A percentile compares a stretch with the other conserved stretches of the same genome.
These are phyloP conservation scores for Bryoerythrophyllum caledonicum DNA, from an alignment of 225 moss, liverwort and hornwort species.

Conservation along the genomic window DNA sequence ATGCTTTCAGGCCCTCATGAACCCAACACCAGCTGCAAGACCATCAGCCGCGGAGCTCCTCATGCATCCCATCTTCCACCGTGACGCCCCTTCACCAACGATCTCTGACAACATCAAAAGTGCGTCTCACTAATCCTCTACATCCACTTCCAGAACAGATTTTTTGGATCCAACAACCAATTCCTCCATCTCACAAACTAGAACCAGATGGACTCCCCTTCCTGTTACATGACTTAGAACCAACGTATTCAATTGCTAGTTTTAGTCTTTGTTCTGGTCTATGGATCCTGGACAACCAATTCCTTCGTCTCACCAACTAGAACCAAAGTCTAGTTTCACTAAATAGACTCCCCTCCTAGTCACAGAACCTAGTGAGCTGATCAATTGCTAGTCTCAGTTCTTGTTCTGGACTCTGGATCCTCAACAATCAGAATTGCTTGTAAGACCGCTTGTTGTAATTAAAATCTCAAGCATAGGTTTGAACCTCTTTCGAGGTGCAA, in stretches of 20 bases:
- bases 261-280: no score
- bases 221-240: constrained; percentile 13
- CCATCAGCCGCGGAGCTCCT: constrained; percentile 66
- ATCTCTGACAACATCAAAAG: constrained; percentile 7
- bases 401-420: constrained; percentile 9
- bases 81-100: constrained; percentile 14
- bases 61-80: constrained; percentile 54
- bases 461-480: no score
- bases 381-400: neutral
- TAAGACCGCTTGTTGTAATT: neutral
- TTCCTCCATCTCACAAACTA: neutral
- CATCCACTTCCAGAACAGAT: constrained; percentile 3
- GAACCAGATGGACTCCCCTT: neutral
- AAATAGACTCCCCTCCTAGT: no score
- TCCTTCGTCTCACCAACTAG: neutral
- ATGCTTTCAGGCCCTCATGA: constrained; percentile 63
- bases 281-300: neutral
- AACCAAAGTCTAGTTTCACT: no score
- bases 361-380: neutral
- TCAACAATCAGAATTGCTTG: constrained; percentile 10
- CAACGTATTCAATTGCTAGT: neutral
- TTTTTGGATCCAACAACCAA: constrained; percentile 10
- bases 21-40: constrained; percentile 48
- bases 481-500: no score
- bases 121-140: neutral